Conservation (phyloP, 106 monocot species). For the Dioscorea zingiberensis region DNA sequence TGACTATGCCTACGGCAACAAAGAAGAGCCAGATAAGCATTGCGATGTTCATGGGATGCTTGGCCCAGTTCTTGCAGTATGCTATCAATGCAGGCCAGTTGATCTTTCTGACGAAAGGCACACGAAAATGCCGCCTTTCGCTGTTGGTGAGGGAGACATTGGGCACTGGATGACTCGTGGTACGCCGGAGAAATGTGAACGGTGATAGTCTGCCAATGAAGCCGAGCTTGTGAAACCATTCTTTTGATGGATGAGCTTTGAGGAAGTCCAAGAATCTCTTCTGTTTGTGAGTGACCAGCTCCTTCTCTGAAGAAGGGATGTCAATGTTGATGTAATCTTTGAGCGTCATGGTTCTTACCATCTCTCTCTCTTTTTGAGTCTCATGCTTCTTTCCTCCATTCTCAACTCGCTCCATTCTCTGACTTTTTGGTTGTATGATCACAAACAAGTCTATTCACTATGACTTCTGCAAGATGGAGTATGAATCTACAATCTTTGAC, state of each 20-base stretch:
- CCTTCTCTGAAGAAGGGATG: constrained; percentile 16
- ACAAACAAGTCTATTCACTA: no score
- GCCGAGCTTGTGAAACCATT: constrained; percentile 18
- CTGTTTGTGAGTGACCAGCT: constrained; percentile 2
- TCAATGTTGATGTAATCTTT: constrained; percentile 9
- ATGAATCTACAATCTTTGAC: no score
- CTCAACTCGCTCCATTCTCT: background rate
- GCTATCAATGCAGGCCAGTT: constrained; percentile 34
- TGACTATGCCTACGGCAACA: constrained; percentile 35
- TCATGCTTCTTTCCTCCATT: background rate
- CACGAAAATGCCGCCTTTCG: constrained; percentile 13
- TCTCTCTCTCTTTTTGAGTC: background rate
- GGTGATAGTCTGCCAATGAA: constrained; percentile 9
- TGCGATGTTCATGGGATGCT: constrained; percentile 71
- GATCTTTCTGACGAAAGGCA: constrained; percentile 47
- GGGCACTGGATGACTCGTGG: no score
- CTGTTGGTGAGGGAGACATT: no score
- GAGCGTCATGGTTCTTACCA: constrained; percentile 2
- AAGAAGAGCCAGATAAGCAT: constrained; percentile 68
- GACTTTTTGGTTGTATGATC: no score
- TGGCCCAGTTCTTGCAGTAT: constrained; percentile 61
- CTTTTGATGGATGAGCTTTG: constrained; percentile 27
- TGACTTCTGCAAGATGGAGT: no score
- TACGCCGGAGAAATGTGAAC: background rate
- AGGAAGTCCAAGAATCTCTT: constrained; percentile 37